Evolutionary conservation across 2,329 filamentous ascomycete species (phyloP).

Genomic region (Cordyceps cicadae): DNA sequence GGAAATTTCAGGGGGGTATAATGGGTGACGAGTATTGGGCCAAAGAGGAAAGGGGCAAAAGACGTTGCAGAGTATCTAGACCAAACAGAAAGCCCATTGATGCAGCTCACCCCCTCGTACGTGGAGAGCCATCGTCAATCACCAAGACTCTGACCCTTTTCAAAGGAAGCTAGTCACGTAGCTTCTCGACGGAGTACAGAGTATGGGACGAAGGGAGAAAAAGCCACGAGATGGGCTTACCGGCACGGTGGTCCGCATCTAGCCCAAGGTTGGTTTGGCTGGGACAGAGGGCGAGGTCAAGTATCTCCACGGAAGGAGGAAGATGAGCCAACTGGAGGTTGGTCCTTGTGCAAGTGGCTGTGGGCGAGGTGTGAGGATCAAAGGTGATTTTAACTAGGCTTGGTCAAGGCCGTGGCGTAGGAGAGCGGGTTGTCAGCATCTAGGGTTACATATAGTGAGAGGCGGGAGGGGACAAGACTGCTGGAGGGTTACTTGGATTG

Average conservation of each 20-base stretch:
- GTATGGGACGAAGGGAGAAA: background rate
- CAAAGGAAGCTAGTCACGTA: background rate
- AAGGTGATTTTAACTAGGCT: background rate
- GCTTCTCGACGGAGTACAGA: background rate
- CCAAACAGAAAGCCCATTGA: background rate
- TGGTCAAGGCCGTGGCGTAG: background rate
- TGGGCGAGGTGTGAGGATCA: background rate
- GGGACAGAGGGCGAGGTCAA: background rate
- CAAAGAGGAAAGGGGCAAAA: background rate
- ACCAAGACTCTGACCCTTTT: background rate
- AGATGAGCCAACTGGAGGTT: background rate
- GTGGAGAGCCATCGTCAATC: background rate
- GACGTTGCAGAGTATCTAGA: background rate
- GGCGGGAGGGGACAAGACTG: background rate
- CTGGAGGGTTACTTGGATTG: background rate
- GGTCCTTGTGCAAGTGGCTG: background rate
- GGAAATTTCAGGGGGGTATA: no score
- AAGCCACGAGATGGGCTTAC: background rate
- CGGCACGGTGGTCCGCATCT: background rate
- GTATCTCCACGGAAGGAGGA: background rate
- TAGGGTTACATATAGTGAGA: background rate
- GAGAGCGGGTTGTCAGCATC: constrained; percentile 5
- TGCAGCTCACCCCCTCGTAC: background rate
- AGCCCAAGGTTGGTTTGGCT: background rate
- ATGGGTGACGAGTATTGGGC: no score